phyloP scores from a whole-genome alignment of 2,329 filamentous ascomycete species.

The Fusarium buharicum region DNA sequence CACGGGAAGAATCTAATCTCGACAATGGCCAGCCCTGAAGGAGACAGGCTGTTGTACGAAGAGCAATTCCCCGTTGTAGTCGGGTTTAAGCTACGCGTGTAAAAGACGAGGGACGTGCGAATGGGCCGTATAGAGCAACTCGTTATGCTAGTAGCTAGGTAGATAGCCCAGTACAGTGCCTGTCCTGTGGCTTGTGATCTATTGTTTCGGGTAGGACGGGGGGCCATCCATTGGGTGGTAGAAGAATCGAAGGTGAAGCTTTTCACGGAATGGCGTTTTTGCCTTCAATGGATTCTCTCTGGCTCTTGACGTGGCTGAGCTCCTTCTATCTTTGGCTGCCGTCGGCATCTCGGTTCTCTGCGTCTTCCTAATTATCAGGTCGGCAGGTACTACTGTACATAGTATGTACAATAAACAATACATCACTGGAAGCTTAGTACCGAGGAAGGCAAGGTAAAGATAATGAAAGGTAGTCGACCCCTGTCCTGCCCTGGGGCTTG shows the following conservation, averaged over 20 bases:
- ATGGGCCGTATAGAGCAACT: background rate
- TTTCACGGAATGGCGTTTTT: slow-evolving; percentile 9
- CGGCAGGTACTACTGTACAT: background rate
- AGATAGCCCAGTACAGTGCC: background rate
- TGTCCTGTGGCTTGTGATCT: slow-evolving; percentile 36
- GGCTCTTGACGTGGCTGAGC: slow-evolving; percentile 6
- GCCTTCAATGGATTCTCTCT: background rate
- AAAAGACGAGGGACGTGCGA: slow-evolving; percentile 19
- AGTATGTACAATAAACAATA: too few relatives aligned
- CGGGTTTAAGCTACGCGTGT: slow-evolving; percentile 33
- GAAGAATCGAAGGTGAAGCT: slow-evolving; percentile 12
- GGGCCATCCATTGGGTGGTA: slow-evolving; percentile 10
- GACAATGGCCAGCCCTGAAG: slow-evolving; percentile 19
- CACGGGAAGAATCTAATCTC: slow-evolving; percentile 43
- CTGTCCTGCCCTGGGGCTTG: slow-evolving; percentile 3
- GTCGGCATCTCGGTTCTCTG: slow-evolving; percentile 7
- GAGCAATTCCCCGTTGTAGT: slow-evolving; percentile 26
- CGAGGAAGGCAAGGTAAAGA: background rate
- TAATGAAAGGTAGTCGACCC: background rate
- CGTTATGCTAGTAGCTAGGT: background rate
- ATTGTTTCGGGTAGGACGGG: slow-evolving; percentile 40
- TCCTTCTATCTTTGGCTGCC: slow-evolving; percentile 7
- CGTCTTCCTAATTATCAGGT: background rate
- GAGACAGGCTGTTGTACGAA: slow-evolving; percentile 23
- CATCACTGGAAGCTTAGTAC: too few relatives aligned